Evolutionary conservation across 2,329 filamentous ascomycete genomes (phyloP).

Genomic region (Trichophyton benhamiae): DNA sequence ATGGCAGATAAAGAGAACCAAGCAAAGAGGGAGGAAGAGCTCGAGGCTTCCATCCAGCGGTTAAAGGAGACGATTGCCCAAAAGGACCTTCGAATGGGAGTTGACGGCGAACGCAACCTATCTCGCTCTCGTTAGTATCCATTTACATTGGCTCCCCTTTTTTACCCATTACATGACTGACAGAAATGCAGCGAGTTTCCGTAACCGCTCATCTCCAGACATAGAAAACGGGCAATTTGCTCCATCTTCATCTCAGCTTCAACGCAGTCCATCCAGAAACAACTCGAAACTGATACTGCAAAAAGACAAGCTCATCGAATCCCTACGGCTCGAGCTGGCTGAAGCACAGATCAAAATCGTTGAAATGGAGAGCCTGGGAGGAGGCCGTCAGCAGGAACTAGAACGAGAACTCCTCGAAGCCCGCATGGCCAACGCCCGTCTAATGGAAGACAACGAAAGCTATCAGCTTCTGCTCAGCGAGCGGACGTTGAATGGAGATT

Average conservation of each 20-base stretch:
- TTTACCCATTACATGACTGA: neutral
- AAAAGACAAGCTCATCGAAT: constrained; percentile 94
- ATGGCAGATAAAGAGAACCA: constrained; percentile 88
- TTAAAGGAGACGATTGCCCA: constrained; percentile 81
- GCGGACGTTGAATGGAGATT: constrained; percentile 89
- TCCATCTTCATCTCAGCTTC: constrained; percentile 60
- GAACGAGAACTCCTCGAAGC: constrained; percentile 82
- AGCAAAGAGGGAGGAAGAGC: constrained; percentile 70
- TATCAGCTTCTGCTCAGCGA: constrained; percentile 91
- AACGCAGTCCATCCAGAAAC: constrained; percentile 78
- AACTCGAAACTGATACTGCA: constrained; percentile 83
- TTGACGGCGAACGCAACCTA: constrained; percentile 40
- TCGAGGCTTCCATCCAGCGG: constrained; percentile 79
- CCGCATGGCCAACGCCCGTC: constrained; percentile 84
- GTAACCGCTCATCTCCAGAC: constrained; percentile 46
- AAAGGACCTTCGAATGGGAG: constrained; percentile 46
- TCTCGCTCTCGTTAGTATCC: constrained; percentile 40
- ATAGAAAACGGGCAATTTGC: constrained; percentile 72
- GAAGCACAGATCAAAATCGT: constrained; percentile 92
- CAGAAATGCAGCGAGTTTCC: constrained; percentile 28
- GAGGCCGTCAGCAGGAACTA: constrained; percentile 76
- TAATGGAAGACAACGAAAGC: constrained; percentile 98
- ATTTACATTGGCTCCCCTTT: neutral
- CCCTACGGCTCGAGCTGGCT: constrained; percentile 77
- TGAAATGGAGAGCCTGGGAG: constrained; percentile 85